phyloP scores from a whole-genome alignment of 1,284 basidiomycete genomes.

The Moesziomyces parantarcticus region DNA sequence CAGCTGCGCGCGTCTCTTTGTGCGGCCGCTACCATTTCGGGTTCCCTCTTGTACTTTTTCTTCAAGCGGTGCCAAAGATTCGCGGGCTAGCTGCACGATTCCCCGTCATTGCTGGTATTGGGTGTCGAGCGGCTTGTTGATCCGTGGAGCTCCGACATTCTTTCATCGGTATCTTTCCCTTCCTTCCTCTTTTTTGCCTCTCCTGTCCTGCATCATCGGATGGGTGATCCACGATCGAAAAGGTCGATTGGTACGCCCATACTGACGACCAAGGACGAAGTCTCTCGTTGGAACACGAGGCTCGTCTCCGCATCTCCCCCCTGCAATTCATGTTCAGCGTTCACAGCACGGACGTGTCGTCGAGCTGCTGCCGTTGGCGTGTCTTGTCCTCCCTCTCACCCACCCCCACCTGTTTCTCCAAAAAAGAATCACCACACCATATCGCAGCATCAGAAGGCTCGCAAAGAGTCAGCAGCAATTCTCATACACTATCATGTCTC shows the following conservation, averaged over 20 bases:
- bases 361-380: conserved; percentile 6
- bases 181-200: conserved; percentile 1
- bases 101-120: conserved; percentile 19
- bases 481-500: conserved; percentile 47
- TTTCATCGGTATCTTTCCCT: conserved; percentile 2
- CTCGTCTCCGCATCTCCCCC: conserved; percentile 36
- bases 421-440: conserved; percentile 37
- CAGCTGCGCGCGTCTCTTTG: conserved; percentile 26
- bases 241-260: conserved; percentile 23
- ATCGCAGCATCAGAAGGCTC: conserved; percentile 54
- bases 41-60: conserved; percentile 54
- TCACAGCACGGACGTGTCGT: too few relatives aligned
- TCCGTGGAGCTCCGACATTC: conserved; percentile 33
- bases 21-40: conserved; percentile 40
- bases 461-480: conserved; percentile 51
- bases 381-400: not conserved
- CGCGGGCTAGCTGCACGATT: conserved; percentile 17
- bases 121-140: conserved; percentile 27
- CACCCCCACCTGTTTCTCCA: conserved; percentile 7
- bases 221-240: conserved; percentile 39
- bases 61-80: conserved; percentile 27
- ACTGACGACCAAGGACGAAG: conserved; percentile 28
- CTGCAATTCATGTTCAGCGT: conserved; percentile 5
- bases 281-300: conserved; percentile 11
- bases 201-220: conserved; percentile 15